These are phyloP conservation scores for Phlyctochytrium bullatum DNA, from an alignment of 192 early-diverging fungal species.

Conservation along the genomic window DNA sequence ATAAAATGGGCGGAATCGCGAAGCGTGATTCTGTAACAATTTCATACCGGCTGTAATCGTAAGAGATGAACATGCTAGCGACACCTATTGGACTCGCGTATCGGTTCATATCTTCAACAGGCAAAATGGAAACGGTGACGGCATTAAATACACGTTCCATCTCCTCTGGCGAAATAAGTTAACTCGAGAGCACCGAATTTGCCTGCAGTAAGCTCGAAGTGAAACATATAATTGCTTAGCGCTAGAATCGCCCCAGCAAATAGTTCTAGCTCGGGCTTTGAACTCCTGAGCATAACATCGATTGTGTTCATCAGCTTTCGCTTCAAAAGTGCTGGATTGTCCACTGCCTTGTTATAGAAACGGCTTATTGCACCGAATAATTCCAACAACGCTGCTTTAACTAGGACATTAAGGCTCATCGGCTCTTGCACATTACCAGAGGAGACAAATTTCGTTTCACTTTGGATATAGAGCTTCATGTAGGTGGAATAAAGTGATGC, in stretches of 20 bases:
- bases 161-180: constrained; percentile 2
- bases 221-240: constrained; percentile 23
- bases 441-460: constrained; percentile 29
- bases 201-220: constrained; percentile 19
- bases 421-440: constrained; percentile 15
- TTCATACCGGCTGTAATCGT: constrained; percentile 13
- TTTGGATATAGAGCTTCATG: constrained; percentile 26
- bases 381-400: constrained; percentile 35
- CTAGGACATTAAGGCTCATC: constrained; percentile 10
- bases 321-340: constrained; percentile 21
- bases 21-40: constrained; percentile 14
- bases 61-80: not conserved
- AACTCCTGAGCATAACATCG: constrained; percentile 14
- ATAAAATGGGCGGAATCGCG: not conserved
- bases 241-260: constrained; percentile 35
- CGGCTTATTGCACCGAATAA: constrained; percentile 26
- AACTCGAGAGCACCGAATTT: constrained; percentile 1
- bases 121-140: constrained; percentile 18
- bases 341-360: constrained; percentile 22
- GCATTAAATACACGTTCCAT: constrained; percentile 3
- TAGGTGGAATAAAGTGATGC: constrained; percentile 26
- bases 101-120: constrained; percentile 29
- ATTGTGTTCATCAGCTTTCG: constrained; percentile 14
- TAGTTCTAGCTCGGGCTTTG: constrained; percentile 28
- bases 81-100: constrained; percentile 30